These are phyloP conservation scores for Calonectria multiphialidica DNA, from an alignment of 2,329 filamentous ascomycete genomes.

Conservation along the genomic window DNA sequence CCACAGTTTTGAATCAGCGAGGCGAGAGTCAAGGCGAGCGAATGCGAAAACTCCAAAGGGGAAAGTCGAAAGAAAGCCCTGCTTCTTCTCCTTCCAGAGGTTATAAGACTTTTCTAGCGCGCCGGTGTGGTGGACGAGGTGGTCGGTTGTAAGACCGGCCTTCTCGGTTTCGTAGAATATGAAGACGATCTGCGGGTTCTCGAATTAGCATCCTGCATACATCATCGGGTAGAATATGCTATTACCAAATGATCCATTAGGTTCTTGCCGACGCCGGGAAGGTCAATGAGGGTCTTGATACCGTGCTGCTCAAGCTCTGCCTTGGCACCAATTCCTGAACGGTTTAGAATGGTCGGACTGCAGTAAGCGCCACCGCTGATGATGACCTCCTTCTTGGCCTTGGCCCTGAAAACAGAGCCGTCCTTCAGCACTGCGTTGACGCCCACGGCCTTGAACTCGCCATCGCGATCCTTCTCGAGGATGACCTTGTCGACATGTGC, in stretches of 20 bases:
- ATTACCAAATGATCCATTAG: constrained; percentile 57
- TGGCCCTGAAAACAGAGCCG: constrained; percentile 54
- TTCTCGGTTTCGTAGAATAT: constrained; percentile 71
- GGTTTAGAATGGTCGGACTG: constrained; percentile 63
- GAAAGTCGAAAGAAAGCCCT: constrained; percentile 69
- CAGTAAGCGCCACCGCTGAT: constrained; percentile 62
- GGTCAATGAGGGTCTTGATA: constrained; percentile 56
- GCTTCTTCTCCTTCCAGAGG: constrained; percentile 69
- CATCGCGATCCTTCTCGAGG: constrained; percentile 50
- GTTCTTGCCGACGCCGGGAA: constrained; percentile 63
- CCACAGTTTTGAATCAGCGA: constrained; percentile 68
- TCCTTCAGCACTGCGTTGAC: constrained; percentile 55
- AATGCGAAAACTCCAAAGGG: constrained; percentile 74
- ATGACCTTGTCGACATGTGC: constrained; percentile 65
- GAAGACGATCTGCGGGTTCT: constrained; percentile 60
- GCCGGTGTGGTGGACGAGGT: constrained; percentile 65
- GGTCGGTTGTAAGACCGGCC: constrained; percentile 65
- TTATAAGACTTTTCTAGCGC: constrained; percentile 62
- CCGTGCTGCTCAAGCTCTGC: constrained; percentile 54
- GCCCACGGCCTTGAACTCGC: constrained; percentile 57
- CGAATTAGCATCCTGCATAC: not conserved
- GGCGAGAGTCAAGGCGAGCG: constrained; percentile 69
- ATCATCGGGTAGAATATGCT: too few species aligned
- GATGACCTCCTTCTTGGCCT: constrained; percentile 53
- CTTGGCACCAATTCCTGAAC: constrained; percentile 63